Evolutionary conservation across 176 grass and related monocot genomes (phyloP), one percentile per base, ranked within the genome.

Genomic region (Triticum turgidum): DNA sequence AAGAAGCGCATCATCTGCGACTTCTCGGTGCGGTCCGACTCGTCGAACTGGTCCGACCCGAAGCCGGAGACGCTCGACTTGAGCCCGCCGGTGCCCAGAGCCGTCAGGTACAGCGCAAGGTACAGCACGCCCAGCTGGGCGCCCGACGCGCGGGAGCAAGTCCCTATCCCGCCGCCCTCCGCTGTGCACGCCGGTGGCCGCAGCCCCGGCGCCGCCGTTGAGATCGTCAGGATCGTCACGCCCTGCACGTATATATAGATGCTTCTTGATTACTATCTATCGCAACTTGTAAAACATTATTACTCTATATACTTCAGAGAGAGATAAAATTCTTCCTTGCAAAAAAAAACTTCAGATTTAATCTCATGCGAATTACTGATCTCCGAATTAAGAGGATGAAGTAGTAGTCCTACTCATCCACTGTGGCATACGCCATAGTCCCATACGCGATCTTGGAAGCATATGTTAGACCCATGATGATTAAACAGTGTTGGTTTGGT

Each of bases 31-130:
- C 0, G 0, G 90, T 99, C 22, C 3, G 77, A 4, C 79, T 94
- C 94, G 80, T 99, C 97, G 76, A 99, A 99, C 90, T 99, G 97
- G 85, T 99, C 94, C 3, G 90, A 99, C 0, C 97, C 94, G 85
- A 99, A 96, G 18, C 97, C 97, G 34, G 97, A 99, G 6, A 99
- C 92, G 80, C 90, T 93, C 25, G 97, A 96, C 56, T 99, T 99
- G 29, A 99, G 88, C 2, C 96, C 96, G 0, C 94, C 97, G 0
- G 94, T 99, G 64, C 97, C 97, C 1, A 99, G 90, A 76, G 97
- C 92, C 29, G 90, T 99, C 38, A 92, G 83, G 87, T 99, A 99
- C 20, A 99, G 90, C 0, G 92, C 92, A 1, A 93, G 68, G 89
- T 93, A 96, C 27, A 96, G 77, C 18, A 96, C 64, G 1, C 88